These are phyloP conservation scores for Graphiopsis chlorocephala DNA, from an alignment of 2,329 filamentous ascomycete genomes.

Conservation along the genomic window DNA sequence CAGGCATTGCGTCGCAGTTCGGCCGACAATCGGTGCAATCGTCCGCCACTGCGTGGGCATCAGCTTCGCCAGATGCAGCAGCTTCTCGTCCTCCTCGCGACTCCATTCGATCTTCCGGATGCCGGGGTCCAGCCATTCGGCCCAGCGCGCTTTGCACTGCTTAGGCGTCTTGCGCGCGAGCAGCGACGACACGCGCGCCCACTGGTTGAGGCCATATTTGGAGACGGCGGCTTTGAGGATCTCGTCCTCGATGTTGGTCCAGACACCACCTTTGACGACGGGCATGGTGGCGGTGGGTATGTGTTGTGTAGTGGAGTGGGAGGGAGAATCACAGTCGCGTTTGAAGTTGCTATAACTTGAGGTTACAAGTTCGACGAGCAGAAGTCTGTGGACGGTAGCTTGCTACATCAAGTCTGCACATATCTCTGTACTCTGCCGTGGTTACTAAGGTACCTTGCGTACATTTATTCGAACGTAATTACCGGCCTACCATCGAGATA, in stretches of 20 bases:
- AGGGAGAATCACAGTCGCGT: background rate
- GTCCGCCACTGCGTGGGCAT: conserved; percentile 99
- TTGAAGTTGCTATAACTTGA: background rate
- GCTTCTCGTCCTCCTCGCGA: conserved; percentile 96
- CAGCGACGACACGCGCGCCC: conserved; percentile 95
- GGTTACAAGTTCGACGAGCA: background rate
- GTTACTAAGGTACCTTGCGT: background rate
- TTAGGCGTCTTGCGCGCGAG: conserved; percentile 97
- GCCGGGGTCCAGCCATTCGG: conserved; percentile 95
- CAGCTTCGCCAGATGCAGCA: conserved; percentile 92
- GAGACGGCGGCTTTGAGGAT: conserved; percentile 94
- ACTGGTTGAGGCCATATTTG: conserved; percentile 95
- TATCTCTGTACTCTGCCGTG: background rate
- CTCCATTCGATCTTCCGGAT: conserved; percentile 99
- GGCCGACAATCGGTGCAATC: conserved; percentile 76
- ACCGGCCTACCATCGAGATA: too few species aligned
- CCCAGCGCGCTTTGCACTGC: conserved; percentile 98
- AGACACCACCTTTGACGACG: conserved; percentile 65
- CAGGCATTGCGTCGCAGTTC: conserved; percentile 16
- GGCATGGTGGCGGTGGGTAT: conserved; percentile 49
- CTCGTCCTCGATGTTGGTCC: conserved; percentile 80
- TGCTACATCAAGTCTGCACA: background rate
- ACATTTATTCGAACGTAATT: background rate
- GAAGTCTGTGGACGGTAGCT: background rate
- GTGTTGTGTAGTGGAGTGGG: background rate